These are phyloP conservation scores for Coccomyxa sp. DNA, from an alignment of 139 green algal genomes.

Conservation along the genomic window DNA sequence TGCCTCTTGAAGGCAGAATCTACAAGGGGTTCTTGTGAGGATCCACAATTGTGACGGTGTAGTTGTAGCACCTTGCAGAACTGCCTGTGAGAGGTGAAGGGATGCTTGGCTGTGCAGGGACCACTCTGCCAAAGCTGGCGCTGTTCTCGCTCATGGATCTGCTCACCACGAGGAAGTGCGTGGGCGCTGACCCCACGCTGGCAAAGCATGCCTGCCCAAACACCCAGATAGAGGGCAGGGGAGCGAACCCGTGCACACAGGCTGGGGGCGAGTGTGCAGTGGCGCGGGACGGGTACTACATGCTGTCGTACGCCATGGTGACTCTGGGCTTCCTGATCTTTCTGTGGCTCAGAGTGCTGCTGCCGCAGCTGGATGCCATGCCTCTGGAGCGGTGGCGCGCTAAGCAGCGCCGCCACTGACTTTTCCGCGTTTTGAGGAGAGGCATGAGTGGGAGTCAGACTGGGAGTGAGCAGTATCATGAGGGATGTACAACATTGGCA, in stretches of 20 bases:
- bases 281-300: slow-evolving; percentile 67
- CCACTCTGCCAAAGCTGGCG: slow-evolving; percentile 67
- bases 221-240: slow-evolving; percentile 1
- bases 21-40: too few relatives aligned
- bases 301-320: slow-evolving; percentile 40
- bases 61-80: too few relatives aligned
- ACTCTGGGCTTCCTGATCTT: slow-evolving; percentile 38
- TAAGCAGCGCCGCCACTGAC: not conserved
- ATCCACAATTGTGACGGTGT: too few relatives aligned
- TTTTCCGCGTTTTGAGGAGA: not conserved
- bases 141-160: slow-evolving; percentile 61
- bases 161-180: slow-evolving; percentile 25
- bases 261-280: slow-evolving; percentile 45
- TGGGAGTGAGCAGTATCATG: too few relatives aligned
- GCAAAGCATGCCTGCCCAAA: slow-evolving; percentile 9
- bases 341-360: slow-evolving; percentile 20
- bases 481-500: too few relatives aligned
- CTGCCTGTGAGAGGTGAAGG: too few relatives aligned
- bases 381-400: slow-evolving; percentile 42
- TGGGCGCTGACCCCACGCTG: not conserved
- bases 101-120: slow-evolving; percentile 11
- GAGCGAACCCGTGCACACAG: slow-evolving; percentile 21
- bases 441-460: too few relatives aligned
- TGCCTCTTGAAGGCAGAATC: too few relatives aligned
- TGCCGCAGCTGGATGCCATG: slow-evolving; percentile 41